phyloP scores from a whole-genome alignment of 2,329 filamentous ascomycete species.

The Nemania abortiva region DNA sequence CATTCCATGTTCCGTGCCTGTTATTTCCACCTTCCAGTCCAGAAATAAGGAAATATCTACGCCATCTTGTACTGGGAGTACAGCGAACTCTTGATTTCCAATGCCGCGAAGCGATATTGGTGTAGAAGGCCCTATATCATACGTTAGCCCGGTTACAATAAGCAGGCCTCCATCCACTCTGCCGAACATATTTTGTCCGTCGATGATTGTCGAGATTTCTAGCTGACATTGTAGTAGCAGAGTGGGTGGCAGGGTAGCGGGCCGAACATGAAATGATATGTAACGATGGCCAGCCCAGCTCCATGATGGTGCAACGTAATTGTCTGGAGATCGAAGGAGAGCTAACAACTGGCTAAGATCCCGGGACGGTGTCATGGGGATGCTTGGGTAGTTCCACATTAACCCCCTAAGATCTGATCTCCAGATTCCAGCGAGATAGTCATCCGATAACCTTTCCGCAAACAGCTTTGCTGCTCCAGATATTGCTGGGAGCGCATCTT shows the following conservation, averaged over 20 bases:
- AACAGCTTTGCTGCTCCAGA: conserved; percentile 15
- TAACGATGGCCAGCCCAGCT: conserved; percentile 14
- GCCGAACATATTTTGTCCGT: conserved; percentile 10
- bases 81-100: not conserved
- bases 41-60: conserved; percentile 11
- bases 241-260: not conserved
- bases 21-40: conserved; percentile 5
- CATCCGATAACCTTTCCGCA: conserved; percentile 8
- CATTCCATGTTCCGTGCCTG: not conserved
- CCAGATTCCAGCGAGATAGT: conserved; percentile 21
- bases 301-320: conserved; percentile 15
- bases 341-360: conserved; percentile 1
- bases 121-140: conserved; percentile 12
- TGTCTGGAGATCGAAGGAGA: not conserved
- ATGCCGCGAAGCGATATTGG: conserved; percentile 2
- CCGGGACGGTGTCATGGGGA: not conserved
- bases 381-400: conserved; percentile 10
- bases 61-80: not conserved
- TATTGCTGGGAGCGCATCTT: conserved; percentile 19
- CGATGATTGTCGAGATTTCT: conserved; percentile 13
- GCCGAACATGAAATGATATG: conserved; percentile 7
- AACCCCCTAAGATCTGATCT: conserved; percentile 10
- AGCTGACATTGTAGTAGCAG: conserved; percentile 7
- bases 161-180: conserved; percentile 16
- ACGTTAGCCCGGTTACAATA: not conserved